Conservation (phyloP, 1,139 yeast species). For the Diutina rugosa region DNA sequence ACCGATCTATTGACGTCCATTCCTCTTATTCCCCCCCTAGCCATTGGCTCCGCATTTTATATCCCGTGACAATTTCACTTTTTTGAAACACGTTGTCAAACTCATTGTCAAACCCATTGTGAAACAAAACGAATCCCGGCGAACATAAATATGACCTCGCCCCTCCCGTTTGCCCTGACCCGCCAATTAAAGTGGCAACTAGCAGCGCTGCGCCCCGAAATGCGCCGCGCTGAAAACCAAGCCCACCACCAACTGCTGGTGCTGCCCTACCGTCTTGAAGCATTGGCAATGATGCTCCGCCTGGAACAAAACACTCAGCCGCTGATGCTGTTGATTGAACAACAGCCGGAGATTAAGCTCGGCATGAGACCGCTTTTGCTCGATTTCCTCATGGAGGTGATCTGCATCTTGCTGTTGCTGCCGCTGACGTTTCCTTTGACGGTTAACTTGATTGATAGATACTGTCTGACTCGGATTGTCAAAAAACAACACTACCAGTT, state of each 20-base stretch:
- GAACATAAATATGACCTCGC: neutral
- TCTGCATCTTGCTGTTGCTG: slow-evolving; percentile 33
- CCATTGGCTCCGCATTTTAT: no score
- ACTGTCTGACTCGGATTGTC: slow-evolving; percentile 36
- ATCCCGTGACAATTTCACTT: no score
- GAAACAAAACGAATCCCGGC: no score
- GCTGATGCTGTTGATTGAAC: slow-evolving; percentile 28
- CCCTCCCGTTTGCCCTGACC: neutral
- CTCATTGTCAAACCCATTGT: no score
- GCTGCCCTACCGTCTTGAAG: slow-evolving; percentile 29
- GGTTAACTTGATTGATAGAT: slow-evolving; percentile 40
- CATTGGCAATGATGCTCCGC: slow-evolving; percentile 22
- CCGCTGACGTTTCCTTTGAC: slow-evolving; percentile 42
- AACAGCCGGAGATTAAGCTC: slow-evolving; percentile 37
- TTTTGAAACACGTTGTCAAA: no score
- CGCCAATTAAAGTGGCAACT: neutral
- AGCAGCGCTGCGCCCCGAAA: neutral
- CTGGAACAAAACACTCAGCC: slow-evolving; percentile 25
- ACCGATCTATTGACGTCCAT: no score
- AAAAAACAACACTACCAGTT: slow-evolving; percentile 50
- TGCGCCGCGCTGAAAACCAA: slow-evolving; percentile 11
- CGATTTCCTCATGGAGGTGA: slow-evolving; percentile 43
- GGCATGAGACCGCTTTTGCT: slow-evolving; percentile 38
- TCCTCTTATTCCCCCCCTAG: no score
- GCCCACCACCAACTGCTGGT: slow-evolving; percentile 24